Conservation (phyloP, 2,329 filamentous ascomycete genomes). For the Venturia carpophila region DNA sequence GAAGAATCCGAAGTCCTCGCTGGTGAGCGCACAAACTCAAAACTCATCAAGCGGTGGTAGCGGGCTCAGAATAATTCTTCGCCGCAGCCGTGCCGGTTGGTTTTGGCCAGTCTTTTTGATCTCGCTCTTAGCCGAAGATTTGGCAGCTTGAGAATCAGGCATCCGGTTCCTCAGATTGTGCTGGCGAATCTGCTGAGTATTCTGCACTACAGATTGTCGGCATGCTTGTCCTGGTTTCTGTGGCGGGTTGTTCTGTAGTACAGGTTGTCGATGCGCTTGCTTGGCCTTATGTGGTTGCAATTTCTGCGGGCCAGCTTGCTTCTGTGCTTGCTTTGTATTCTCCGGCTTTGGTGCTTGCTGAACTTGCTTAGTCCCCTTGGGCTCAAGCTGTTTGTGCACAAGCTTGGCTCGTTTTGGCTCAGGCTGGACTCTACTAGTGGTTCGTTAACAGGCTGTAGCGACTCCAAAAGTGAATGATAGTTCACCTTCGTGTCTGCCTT, state of each 20-base stretch:
- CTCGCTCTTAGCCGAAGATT: not conserved
- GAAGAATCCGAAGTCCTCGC: not conserved
- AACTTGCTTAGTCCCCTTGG: not conserved
- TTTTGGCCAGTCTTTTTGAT: not conserved
- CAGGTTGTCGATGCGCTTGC: not conserved
- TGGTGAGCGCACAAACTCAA: not conserved
- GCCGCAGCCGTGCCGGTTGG: not conserved
- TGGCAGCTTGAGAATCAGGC: not conserved
- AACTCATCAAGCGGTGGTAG: not conserved
- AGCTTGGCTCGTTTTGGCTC: conserved; percentile 7
- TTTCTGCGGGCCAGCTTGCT: not conserved
- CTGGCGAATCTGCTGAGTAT: not conserved
- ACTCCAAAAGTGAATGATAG: not conserved
- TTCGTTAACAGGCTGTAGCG: not conserved
- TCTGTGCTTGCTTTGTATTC: not conserved
- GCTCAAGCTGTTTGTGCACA: conserved; percentile 5
- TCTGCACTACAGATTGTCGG: not conserved
- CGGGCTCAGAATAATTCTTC: not conserved
- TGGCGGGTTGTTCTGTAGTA: not conserved
- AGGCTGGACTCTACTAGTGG: not conserved
- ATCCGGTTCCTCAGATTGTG: conserved; percentile 2
- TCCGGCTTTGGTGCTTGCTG: not conserved
- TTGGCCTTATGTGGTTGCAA: not conserved
- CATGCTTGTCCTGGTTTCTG: not conserved
- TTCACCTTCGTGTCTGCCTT: conserved; percentile 7